Conservation (phyloP, 2,329 filamentous ascomycete species). For the Sporothrix curviconia region DNA sequence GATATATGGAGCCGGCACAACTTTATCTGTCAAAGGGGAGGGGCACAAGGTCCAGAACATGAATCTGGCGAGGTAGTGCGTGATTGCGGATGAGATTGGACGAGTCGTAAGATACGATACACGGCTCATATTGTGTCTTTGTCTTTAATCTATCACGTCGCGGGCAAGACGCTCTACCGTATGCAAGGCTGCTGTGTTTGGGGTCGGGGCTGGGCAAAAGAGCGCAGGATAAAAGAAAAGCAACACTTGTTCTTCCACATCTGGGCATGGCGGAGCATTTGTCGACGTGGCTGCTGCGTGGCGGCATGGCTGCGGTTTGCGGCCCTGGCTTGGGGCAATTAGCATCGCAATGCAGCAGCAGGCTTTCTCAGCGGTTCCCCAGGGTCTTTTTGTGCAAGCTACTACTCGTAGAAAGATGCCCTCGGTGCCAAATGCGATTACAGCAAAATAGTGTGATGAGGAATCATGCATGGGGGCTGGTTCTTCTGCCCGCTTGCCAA, state of each 20-base stretch:
- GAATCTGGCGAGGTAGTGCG: not conserved
- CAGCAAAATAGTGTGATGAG: slow-evolving; percentile 5
- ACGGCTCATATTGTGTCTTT: not conserved
- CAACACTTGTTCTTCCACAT: too few species aligned
- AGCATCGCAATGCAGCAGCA: not conserved
- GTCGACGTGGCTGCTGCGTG: not conserved
- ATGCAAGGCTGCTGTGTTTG: too few species aligned
- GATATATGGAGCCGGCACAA: not conserved
- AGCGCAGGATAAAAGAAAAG: not conserved
- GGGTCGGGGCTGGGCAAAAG: too few species aligned
- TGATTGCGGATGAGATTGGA: not conserved
- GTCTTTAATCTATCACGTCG: not conserved
- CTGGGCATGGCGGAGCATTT: not conserved
- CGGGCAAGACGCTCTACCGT: too few species aligned
- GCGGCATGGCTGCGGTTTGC: not conserved
- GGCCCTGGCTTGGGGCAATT: not conserved
- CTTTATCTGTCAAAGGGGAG: not conserved
- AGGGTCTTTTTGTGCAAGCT: too few species aligned
- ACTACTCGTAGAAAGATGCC: too few species aligned
- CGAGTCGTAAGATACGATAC: not conserved
- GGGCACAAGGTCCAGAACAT: not conserved
- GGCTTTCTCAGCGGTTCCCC: too few species aligned
- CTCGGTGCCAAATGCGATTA: not conserved
- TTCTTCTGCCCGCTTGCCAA: not conserved
- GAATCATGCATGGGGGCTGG: not conserved